Conservation (phyloP, 768 basidiomycete species). For the Tylopilus cervinicoccineus region DNA sequence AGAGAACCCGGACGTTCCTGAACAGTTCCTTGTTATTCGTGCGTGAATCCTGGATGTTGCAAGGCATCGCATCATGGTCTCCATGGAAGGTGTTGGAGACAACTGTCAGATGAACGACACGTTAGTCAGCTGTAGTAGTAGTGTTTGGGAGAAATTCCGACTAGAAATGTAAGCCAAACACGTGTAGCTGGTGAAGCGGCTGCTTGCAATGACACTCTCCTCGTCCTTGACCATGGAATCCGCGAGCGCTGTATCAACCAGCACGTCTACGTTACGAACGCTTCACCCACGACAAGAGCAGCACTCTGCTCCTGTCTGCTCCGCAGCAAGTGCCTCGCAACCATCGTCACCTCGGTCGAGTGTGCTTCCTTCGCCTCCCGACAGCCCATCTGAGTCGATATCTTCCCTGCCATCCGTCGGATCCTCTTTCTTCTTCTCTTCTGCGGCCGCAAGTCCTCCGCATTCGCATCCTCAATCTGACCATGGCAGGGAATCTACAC, state of each 20-base stretch:
- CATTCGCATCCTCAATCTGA: slow-evolving; percentile 45
- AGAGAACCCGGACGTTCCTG: slow-evolving; percentile 65
- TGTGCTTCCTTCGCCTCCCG: slow-evolving; percentile 52
- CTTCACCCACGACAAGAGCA: slow-evolving; percentile 26
- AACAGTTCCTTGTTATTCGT: slow-evolving; percentile 66
- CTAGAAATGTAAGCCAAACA: slow-evolving; percentile 25
- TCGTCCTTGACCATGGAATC: slow-evolving; percentile 25
- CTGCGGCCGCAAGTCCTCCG: slow-evolving; percentile 62
- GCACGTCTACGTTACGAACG: slow-evolving; percentile 39
- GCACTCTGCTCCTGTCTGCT: background rate
- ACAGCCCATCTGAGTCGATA: slow-evolving; percentile 59
- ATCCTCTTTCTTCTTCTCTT: slow-evolving; percentile 77
- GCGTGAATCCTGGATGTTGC: slow-evolving; percentile 11
- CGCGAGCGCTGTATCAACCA: slow-evolving; percentile 25
- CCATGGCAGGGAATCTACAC: slow-evolving; percentile 36
- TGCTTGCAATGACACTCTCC: background rate
- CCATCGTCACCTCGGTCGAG: slow-evolving; percentile 49
- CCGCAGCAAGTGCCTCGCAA: slow-evolving; percentile 29
- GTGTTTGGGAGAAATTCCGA: background rate
- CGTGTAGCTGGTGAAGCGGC: slow-evolving; percentile 27
- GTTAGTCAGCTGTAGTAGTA: background rate
- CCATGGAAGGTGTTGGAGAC: background rate
- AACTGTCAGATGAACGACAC: too few species aligned
- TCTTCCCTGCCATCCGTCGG: slow-evolving; percentile 72
- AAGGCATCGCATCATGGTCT: background rate